These are phyloP conservation scores for Paracamarosporium sp. DNA, from an alignment of 2,329 filamentous ascomycete species.

Conservation along the genomic window DNA sequence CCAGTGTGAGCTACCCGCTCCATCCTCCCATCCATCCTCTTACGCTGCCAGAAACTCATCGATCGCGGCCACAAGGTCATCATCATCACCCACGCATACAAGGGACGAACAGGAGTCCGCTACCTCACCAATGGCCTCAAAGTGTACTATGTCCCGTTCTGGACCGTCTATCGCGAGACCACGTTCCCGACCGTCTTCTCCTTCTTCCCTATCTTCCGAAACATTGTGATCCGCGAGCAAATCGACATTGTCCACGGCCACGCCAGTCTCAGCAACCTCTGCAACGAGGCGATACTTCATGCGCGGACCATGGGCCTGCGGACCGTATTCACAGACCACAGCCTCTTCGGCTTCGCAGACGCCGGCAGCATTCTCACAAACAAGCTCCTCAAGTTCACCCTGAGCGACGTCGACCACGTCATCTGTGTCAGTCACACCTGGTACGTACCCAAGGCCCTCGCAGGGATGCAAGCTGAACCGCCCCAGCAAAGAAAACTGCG, in stretches of 20 bases:
- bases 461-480: slow-evolving; percentile 11
- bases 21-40: slow-evolving; percentile 9
- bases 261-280: slow-evolving; percentile 88
- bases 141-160: slow-evolving; percentile 96
- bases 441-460: slow-evolving; percentile 53
- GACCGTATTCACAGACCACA: slow-evolving; percentile 97
- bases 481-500: slow-evolving; percentile 92
- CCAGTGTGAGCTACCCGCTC: slow-evolving; percentile 62
- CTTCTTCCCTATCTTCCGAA: slow-evolving; percentile 96
- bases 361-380: slow-evolving; percentile 95
- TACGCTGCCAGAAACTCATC: slow-evolving; percentile 74
- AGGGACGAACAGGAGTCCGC: slow-evolving; percentile 87
- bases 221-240: slow-evolving; percentile 90
- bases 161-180: slow-evolving; percentile 91
- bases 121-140: slow-evolving; percentile 98
- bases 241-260: slow-evolving; percentile 99
- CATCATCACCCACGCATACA: slow-evolving; percentile 94
- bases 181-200: slow-evolving; percentile 98
- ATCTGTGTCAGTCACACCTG: slow-evolving; percentile 99
- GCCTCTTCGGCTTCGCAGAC: slow-evolving; percentile 95
- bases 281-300: slow-evolving; percentile 93
- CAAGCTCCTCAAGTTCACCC: slow-evolving; percentile 92
- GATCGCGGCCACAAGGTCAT: slow-evolving; percentile 98
- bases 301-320: slow-evolving; percentile 94
- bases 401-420: slow-evolving; percentile 97